Base-by-base conservation (phyloP, 306 rosid genomes). In the Gastrolobium bilobum region DNA sequence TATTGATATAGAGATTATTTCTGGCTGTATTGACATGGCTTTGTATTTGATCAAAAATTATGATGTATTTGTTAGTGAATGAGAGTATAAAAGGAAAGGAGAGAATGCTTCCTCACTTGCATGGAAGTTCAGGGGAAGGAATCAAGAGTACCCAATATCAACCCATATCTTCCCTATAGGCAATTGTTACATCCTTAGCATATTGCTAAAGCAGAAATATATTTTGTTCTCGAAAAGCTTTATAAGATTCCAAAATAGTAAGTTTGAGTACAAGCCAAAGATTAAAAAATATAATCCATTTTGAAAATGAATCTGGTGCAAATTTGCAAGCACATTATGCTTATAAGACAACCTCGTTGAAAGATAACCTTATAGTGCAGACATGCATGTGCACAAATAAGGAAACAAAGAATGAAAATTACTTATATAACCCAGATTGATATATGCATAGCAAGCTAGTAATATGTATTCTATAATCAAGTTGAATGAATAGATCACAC, bases 401-500 rank as follows among this genome's bases (percentile, higher is more conserved):
- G 75, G 58, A 65, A 74, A 26, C 34, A 37, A 52, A 40, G 13
- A 51, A 52, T 30, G 58, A 42, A 60, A 51, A 67, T 29, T 10
- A 34, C 26, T 60, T 40, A 37, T 37, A 47, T 37, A 37, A 66
- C 79, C 8, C 10, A 4, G 10, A 59, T 47, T 38, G 40, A 56
- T 48, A 76, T 39, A 40, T 20, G 30, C 37, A 50, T 42, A 5
- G 33, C 48, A 78, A 39, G 29, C 48, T 30, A 14, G 29, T 35
- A 47, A 30, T 10, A 48, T 60, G 6, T 39, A 68, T 48, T n/a
- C 29, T 26, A 14, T 4, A 11, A 40, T 50, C 48, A 48, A 39
- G 67, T 57, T 57, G 69, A 78, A 78, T n/a, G 62, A 57, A 4
- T 8, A 34, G 46, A 42, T 40, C 66, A 50, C 29, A n/a, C 66